These are phyloP conservation scores for Priceomyces castillae DNA, from an alignment of 805 yeast species.

Conservation along the genomic window DNA sequence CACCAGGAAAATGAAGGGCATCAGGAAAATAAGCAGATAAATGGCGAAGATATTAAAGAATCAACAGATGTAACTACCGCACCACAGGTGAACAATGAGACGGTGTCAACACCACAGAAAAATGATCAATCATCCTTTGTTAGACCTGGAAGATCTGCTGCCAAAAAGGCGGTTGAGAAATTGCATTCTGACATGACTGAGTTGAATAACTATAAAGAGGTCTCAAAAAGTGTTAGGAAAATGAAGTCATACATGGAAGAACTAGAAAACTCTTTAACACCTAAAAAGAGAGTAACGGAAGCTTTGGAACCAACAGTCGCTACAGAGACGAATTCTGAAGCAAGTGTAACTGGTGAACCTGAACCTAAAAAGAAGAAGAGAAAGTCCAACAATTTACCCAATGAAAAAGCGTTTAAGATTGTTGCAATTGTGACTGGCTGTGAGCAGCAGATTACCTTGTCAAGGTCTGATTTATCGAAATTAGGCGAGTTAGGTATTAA, in stretches of 20 bases:
- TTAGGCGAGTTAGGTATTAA: slow-evolving; percentile 57
- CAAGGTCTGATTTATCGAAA: slow-evolving; percentile 40
- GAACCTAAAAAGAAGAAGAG: slow-evolving; percentile 13
- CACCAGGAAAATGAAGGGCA: too few relatives aligned
- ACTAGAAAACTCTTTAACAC: slow-evolving; percentile 21
- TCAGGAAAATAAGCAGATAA: too few relatives aligned
- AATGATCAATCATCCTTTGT: not conserved
- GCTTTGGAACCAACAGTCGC: not conserved
- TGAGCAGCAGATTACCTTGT: slow-evolving; percentile 41
- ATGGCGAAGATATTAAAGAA: not conserved
- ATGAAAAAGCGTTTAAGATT: slow-evolving; percentile 34
- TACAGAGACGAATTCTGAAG: not conserved
- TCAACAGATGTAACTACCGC: not conserved
- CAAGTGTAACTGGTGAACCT: not conserved
- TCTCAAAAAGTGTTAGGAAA: slow-evolving; percentile 42
- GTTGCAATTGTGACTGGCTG: slow-evolving; percentile 65
- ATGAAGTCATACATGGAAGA: slow-evolving; percentile 38
- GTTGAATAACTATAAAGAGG: slow-evolving; percentile 58
- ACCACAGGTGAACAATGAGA: not conserved
- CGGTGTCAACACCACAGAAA: not conserved
- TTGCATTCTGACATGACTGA: slow-evolving; percentile 69
- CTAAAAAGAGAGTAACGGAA: slow-evolving; percentile 1
- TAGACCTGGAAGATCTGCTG: slow-evolving; percentile 52
- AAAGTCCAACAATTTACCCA: slow-evolving; percentile 8
- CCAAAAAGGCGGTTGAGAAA: slow-evolving; percentile 60